Conservation (phyloP, 1,284 basidiomycete species). For the Puccinia sorghi region DNA sequence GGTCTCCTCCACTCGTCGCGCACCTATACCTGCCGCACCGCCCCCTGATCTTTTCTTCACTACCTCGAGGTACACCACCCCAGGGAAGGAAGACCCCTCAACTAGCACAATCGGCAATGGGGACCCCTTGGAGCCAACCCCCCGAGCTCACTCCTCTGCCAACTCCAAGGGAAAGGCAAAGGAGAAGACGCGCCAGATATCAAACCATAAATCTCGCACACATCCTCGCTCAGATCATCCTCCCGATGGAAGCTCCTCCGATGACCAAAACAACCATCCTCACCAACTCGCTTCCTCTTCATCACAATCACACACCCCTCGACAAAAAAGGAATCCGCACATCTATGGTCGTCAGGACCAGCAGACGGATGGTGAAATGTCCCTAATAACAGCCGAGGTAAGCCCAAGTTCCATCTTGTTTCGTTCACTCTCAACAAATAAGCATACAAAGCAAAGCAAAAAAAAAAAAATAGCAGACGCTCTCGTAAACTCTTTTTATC, state of each 20-base stretch:
- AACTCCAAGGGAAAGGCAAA: constrained; percentile 32
- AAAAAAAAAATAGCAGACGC: background rate
- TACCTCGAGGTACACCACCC: constrained; percentile 10
- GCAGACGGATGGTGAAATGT: constrained; percentile 24
- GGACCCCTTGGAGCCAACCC: background rate
- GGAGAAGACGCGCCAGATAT: constrained; percentile 11
- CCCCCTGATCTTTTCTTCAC: constrained; percentile 26
- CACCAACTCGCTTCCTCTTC: background rate
- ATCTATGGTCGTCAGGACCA: constrained; percentile 30
- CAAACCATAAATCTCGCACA: constrained; percentile 1
- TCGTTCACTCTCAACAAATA: background rate
- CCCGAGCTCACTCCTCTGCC: background rate
- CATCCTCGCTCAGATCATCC: background rate
- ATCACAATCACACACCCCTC: constrained; percentile 3
- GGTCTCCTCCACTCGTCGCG: background rate
- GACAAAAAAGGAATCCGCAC: constrained; percentile 13
- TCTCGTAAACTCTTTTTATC: background rate
- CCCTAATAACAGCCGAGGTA: constrained; percentile 23
- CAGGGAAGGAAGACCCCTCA: constrained; percentile 6
- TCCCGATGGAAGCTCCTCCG: background rate
- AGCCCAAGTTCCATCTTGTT: background rate
- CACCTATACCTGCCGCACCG: background rate
- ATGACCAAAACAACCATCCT: constrained; percentile 8
- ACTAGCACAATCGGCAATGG: background rate
- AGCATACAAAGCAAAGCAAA: too few relatives aligned